Evolutionary conservation across 495 filamentous ascomycete species (phyloP), one percentile per base, ranked within the genome.

Genomic region (Amorphotheca resinae): DNA sequence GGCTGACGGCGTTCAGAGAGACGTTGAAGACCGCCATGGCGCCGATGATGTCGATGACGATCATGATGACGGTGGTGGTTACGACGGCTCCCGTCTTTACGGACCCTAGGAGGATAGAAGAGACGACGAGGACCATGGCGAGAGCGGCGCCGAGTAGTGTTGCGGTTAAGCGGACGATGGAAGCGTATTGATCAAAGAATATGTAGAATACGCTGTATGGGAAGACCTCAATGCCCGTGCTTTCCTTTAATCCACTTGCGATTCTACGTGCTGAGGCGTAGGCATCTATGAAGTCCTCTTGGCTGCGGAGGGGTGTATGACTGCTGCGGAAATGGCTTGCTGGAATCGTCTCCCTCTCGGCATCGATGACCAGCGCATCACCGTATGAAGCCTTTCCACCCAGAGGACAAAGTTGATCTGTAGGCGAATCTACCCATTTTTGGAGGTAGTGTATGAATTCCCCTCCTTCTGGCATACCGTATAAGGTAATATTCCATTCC

Each of bases 201-300:
- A 98, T 87, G 65, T 98, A 98, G 58, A 91, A 88, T 51, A 95
- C 80, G 32, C 80, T 85, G 60, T 98, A 98, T 0, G 91, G 88
- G 70, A 96, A 98, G 39, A 96, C 77, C 18, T 81, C 71, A 33
- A 85, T 75, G 7, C 72, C 70, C 9, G 85, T 83, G 38, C 66
- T 71, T 32, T 70, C 60, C 16, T 69, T 80, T 39, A 96, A 73
- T 12, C 73, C 75, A 41, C 72, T 61, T 1, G 91, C 80, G 48
- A 98, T 98, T 47, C 91, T 84, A 22, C 91, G 82, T 15, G 91
- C 93, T 7, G 89, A 78, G 25, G 80, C 78, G 57, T 95, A 94
- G 3, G 91, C 79, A 12, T 75, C 69, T 59, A 98, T 96, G 58
- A 95, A 98, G 58, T 95, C 87, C n/a, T 80, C 67, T 59, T 98